Evolutionary conservation across 768 basidiomycete genomes (phyloP), one percentile per base, ranked within the genome.

Genomic region (Bullera alba): DNA sequence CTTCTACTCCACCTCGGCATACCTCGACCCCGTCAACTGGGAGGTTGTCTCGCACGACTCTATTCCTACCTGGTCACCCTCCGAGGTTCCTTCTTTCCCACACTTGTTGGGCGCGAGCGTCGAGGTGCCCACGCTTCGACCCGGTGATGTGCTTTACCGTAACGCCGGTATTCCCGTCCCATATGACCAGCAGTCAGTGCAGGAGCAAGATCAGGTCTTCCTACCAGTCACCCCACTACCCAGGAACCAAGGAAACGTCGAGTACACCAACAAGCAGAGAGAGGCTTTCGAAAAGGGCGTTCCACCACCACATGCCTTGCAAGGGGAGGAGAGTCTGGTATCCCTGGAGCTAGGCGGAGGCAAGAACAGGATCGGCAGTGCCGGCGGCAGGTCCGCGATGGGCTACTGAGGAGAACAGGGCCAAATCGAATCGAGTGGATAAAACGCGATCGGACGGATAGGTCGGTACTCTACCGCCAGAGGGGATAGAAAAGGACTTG

Each of bases 121-220:
- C 12, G 19, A 29, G 5, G n/a, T 62, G 8, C 58, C 58, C 5
- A 21, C 37, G 6, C 42, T 68, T 16, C 28, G 42, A 25, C 63
- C 66, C 12, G 66, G 66, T 2, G 66, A 68, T 47, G 57, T 68
- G 37, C 32, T 68, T 30, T 54, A 51, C 34, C 57, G 57, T 41
- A 53, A 63, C 36, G 23, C 61, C 3, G 14, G 54, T 26, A 27
- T 60, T 15, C 61, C 58, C 10, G 26, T 46, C 6, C 14, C 39
- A 28, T 28, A 35, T 25, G 28, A 22, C 23, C 34, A 17, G 15
- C 5, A 28, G n/a, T n/a, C 17, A 17, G 45, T 16, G 29, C 7
- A 7, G 16, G 30, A 29, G 21, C 4, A 37, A 6, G 14, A 17
- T n/a, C 35, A 38, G 46, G 14, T 46, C 12, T 35, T 34, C 39